Conservation (phyloP, 139 green algal genomes). For the Micractinium sp. region DNA sequence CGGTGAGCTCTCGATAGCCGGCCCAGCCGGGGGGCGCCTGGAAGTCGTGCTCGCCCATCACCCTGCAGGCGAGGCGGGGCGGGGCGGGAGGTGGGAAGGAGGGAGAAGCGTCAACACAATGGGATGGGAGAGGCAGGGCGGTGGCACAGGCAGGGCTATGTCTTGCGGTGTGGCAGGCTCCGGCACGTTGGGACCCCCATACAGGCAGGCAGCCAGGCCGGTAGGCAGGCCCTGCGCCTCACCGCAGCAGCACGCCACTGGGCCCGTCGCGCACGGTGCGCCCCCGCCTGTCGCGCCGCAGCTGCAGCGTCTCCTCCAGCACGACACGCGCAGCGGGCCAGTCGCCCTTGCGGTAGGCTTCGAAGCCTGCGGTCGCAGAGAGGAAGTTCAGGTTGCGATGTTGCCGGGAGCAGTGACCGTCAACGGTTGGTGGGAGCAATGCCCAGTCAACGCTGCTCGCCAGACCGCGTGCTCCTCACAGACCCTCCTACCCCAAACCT, state of each 20-base stretch:
- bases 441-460: no score
- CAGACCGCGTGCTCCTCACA: no score
- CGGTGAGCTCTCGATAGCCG: constrained; percentile 86
- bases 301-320: constrained; percentile 61
- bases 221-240: background rate
- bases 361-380: constrained; percentile 26
- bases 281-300: constrained; percentile 32
- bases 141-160: background rate
- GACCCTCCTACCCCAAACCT: no score
- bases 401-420: no score
- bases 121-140: background rate
- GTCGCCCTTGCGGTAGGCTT: constrained; percentile 74
- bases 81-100: background rate
- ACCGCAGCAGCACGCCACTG: constrained; percentile 70
- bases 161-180: no score
- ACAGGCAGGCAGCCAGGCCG: no score
- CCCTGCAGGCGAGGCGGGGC: background rate
- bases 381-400: background rate
- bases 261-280: constrained; percentile 68
- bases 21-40: constrained; percentile 76
- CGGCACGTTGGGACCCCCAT: no score
- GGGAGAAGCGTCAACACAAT: background rate
- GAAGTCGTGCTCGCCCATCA: constrained; percentile 75
- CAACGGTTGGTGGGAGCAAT: no score
- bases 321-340: constrained; percentile 65